These are phyloP conservation scores for Dissophora ornata DNA, from an alignment of 192 early-diverging fungal genomes.

Conservation along the genomic window DNA sequence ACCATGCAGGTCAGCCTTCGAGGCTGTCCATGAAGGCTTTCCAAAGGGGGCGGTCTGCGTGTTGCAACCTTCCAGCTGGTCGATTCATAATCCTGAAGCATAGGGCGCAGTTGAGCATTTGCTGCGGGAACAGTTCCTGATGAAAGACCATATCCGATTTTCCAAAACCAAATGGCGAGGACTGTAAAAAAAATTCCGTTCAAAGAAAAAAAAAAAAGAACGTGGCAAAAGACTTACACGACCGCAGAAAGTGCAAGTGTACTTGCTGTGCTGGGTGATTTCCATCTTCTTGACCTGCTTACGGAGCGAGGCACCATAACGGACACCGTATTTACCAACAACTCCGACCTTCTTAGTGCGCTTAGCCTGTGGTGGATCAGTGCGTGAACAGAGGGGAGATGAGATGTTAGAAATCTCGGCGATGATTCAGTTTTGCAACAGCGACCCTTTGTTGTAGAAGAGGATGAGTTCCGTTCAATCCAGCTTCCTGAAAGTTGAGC, in stretches of 20 bases:
- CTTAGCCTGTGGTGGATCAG: conserved; percentile 72
- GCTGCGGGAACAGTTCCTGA: background rate
- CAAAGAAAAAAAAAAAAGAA: background rate
- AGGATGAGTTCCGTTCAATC: too few relatives aligned
- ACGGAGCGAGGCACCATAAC: conserved; percentile 99
- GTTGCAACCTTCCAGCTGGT: too few relatives aligned
- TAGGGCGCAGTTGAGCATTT: background rate
- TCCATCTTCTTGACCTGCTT: conserved; percentile 81
- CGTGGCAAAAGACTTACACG: conserved; percentile 64
- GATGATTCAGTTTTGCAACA: background rate
- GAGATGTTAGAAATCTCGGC: background rate
- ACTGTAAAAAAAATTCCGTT: too few relatives aligned
- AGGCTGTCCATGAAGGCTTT: too few relatives aligned
- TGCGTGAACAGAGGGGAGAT: background rate
- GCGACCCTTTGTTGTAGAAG: too few relatives aligned
- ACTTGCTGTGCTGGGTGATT: conserved; percentile 99
- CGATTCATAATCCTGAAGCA: background rate
- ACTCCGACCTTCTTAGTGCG: conserved; percentile 99
- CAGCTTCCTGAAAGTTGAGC: too few relatives aligned
- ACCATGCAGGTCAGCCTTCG: too few relatives aligned
- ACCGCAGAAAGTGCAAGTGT: conserved; percentile 99
- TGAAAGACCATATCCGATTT: background rate
- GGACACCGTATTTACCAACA: conserved; percentile 99
- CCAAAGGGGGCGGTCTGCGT: too few relatives aligned
- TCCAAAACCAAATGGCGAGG: too few relatives aligned